Base-by-base conservation (phyloP, 1,139 yeast genomes). In the Yamadazyma siamensis region DNA sequence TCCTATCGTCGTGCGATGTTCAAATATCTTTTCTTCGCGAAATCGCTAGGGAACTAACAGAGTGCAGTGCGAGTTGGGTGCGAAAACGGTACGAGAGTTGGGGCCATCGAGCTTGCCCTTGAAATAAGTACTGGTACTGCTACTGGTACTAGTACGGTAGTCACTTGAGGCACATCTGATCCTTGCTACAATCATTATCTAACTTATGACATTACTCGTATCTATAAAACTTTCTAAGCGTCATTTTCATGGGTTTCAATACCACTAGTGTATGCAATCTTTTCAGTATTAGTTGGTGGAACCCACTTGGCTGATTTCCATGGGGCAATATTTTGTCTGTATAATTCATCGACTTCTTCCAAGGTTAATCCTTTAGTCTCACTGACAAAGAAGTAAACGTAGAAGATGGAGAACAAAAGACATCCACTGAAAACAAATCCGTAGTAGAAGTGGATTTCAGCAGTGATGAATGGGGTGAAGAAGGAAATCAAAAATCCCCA, bases 281-380 rank as follows among this genome's bases (percentile, higher is more conserved):
- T 44, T 33, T 50, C 53, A 23, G 52, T 59, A 21, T 43, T 42
- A 10, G 57, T 40, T 36, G 69, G 63, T 34, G 78, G 77, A 29
- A 60, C 65, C 65, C 76, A 73, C 5, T 41, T 36, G 21, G 54
- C 43, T 4, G 77, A 68, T 38, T 64, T 61, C 77, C 75, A 72
- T 41, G 80, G 69, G 26, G 54, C 40, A 50, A 65, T 36, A 32
- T 41, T 36, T 32, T 47, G 52, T 28, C 46, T 44, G 38, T 69
- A 69, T 31, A 69, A 45, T 29, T 58, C 49, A 37, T 67, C 75
- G 26, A 67, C 60, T 30, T 65, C 68, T 42, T 68, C 75, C 36
- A 66, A 50, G 7, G 72, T 65, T 17, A 68, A 60, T 28, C 66
- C 70, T 43, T 65, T 66, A 9, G 75, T 65, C 46, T 69, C 75